Base-by-base conservation (phyloP, 2,329 filamentous ascomycete genomes). In the Diplodia scrobiculata region DNA sequence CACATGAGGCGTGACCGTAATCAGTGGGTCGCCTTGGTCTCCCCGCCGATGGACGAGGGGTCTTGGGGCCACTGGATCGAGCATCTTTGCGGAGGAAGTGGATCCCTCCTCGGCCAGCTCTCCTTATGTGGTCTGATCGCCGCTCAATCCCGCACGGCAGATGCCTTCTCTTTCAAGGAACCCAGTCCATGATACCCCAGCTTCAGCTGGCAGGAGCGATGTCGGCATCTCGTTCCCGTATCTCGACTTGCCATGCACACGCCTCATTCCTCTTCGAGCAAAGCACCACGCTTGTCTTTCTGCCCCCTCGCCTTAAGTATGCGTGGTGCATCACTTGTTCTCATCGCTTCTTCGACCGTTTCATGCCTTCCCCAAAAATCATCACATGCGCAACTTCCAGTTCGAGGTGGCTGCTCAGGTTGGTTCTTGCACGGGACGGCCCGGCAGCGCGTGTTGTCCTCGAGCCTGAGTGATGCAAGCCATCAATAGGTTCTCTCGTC, bases 81-180 rank as follows among this genome's bases (percentile, higher is more conserved):
- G 38, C 34, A 48, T n/a, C 13, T 60, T 34, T 48, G 55, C 48
- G 55, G 55, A 60, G 55, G 52, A 27, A 21, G 19, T 60, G 21
- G 21, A 34, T 32, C 38, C 52, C 14, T 60, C 17, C 14, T n/a
- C 25, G 17, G 19, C 6, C 54, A 45, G 27, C 9, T 41, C 13
- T 34, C 34, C 25, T 34, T 19, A 27, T 27, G n/a, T 41, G 19
- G 19, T 27, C 11, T 14, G 17, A 36, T 54, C 32, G 17, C 27
- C 52, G 52, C 48, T 51, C 48, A 45, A 45, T 19, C 41, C 41
- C 41, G 41, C 41, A 45, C 41, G 41, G 41, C 17, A 45, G 41
- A 45, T 45, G 41, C 41, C 41, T 45, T 45, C 41, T 19, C n/a
- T 19, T 3, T 4, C 38, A 41, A 7, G 41, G 41, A 45, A 45